Percentiles rank a stretch among this genome's conserved stretches.
Evolutionary conservation across 2,329 filamentous ascomycete species (phyloP).

Genomic region (Colletotrichum orbiculare): DNA sequence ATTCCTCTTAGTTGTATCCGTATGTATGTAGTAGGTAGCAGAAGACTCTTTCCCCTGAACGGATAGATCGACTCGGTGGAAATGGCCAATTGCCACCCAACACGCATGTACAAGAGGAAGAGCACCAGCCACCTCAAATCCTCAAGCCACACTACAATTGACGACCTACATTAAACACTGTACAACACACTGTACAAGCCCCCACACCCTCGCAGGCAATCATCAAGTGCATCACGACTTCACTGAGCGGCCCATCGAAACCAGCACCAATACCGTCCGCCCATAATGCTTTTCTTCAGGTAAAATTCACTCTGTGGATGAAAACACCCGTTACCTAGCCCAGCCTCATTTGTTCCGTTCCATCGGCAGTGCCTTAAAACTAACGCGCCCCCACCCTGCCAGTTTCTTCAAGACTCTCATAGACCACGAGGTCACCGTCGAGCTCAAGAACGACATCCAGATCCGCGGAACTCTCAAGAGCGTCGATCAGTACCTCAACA

Average conservation of each 20-base stretch:
- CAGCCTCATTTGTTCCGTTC: too few species aligned
- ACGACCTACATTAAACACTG: neutral
- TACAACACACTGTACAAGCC: slow-evolving; percentile 8
- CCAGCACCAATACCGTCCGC: slow-evolving; percentile 24
- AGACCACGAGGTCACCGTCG: slow-evolving; percentile 95
- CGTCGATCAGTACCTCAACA: slow-evolving; percentile 98
- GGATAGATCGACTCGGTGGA: slow-evolving; percentile 15
- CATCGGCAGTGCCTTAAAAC: neutral
- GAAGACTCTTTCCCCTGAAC: slow-evolving; percentile 17
- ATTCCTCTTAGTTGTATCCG: too few species aligned
- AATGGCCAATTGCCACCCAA: slow-evolving; percentile 18
- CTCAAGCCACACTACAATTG: slow-evolving; percentile 9
- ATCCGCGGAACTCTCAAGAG: slow-evolving; percentile 96
- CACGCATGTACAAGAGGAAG: neutral
- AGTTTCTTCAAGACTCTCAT: slow-evolving; percentile 99
- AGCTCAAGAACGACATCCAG: slow-evolving; percentile 99
- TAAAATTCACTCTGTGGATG: slow-evolving; percentile 35
- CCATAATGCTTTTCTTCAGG: slow-evolving; percentile 60
- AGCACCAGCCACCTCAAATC: slow-evolving; percentile 3
- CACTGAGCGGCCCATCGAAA: slow-evolving; percentile 27
- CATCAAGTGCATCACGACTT: slow-evolving; percentile 24
- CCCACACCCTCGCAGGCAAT: slow-evolving; percentile 22
- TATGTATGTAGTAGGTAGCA: too few species aligned
- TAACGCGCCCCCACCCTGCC: slow-evolving; percentile 30
- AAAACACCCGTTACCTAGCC: too few species aligned